phyloP scores from a whole-genome alignment of 495 filamentous ascomycete species.

The Articulospora tetracladia region DNA sequence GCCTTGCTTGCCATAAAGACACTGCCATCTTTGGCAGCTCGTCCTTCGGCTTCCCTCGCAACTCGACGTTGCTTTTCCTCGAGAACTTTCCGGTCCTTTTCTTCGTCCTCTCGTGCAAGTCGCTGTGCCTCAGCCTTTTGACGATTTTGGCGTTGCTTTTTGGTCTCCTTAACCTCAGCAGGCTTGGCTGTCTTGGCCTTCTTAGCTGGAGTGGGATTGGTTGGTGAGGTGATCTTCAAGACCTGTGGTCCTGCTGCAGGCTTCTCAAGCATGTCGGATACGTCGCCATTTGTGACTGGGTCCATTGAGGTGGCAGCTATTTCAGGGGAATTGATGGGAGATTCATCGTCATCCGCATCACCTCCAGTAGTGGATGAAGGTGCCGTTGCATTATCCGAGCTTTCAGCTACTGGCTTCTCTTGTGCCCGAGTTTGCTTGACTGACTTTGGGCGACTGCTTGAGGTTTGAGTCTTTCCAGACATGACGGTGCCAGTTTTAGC shows the following conservation, averaged over 20 bases:
- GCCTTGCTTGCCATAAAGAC: slow-evolving; percentile 47
- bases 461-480: slow-evolving; percentile 46
- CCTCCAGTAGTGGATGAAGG: slow-evolving; percentile 71
- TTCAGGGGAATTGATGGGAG: slow-evolving; percentile 57
- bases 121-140: slow-evolving; percentile 76
- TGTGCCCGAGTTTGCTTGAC: slow-evolving; percentile 52
- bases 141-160: slow-evolving; percentile 88
- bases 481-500: slow-evolving; percentile 61
- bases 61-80: slow-evolving; percentile 77
- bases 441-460: slow-evolving; percentile 37
- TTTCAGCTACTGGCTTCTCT: slow-evolving; percentile 28
- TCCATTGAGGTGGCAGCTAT: slow-evolving; percentile 43
- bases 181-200: slow-evolving; percentile 54
- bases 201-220: slow-evolving; percentile 46
- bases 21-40: slow-evolving; percentile 68
- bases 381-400: slow-evolving; percentile 38
- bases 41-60: slow-evolving; percentile 75
- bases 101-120: slow-evolving; percentile 64
- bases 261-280: slow-evolving; percentile 86
- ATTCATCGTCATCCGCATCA: slow-evolving; percentile 81
- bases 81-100: slow-evolving; percentile 65
- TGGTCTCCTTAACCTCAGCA: slow-evolving; percentile 60
- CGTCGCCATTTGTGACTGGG: slow-evolving; percentile 45
- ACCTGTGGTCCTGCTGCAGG: slow-evolving; percentile 64
- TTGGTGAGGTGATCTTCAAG: slow-evolving; percentile 65